Evolutionary conservation across 306 rosid genomes (phyloP).

Genomic region (Prosopis cineraria): DNA sequence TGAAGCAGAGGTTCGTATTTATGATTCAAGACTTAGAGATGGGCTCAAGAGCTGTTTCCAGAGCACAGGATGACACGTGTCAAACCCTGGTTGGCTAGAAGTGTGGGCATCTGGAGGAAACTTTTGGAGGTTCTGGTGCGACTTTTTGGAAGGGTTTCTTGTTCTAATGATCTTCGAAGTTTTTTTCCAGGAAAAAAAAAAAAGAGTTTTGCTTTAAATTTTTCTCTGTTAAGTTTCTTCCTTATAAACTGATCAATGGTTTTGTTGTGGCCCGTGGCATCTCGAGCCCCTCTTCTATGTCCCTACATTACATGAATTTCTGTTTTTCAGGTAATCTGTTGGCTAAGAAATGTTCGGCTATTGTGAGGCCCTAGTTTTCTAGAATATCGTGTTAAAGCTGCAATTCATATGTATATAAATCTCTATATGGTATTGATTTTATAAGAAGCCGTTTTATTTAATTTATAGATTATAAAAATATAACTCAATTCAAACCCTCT

Average conservation of each 20-base stretch:
- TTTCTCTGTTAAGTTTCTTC: not conserved
- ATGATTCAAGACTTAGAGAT: conserved; percentile 28
- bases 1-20: conserved; percentile 37
- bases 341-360: conserved; percentile 12
- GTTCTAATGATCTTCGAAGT: not conserved
- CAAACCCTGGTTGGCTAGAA: conserved; percentile 36
- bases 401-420: too few relatives aligned
- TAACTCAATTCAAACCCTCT: not conserved
- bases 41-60: not conserved
- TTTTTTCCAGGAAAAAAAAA: not conserved
- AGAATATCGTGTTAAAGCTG: conserved; percentile 19
- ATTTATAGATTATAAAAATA: not conserved
- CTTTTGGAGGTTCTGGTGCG: conserved; percentile 27
- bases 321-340: conserved; percentile 2
- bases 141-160: conserved; percentile 30
- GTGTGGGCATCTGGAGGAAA: conserved; percentile 23
- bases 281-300: not conserved
- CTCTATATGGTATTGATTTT: not conserved
- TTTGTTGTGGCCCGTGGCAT: conserved; percentile 35
- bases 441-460: not conserved
- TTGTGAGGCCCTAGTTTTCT: conserved; percentile 26
- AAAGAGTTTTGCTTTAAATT: not conserved
- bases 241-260: conserved; percentile 18
- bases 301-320: conserved; percentile 8
- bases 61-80: conserved; percentile 47